Base-by-base conservation (phyloP, 768 basidiomycete genomes). In the Lyophyllum shimeji region DNA sequence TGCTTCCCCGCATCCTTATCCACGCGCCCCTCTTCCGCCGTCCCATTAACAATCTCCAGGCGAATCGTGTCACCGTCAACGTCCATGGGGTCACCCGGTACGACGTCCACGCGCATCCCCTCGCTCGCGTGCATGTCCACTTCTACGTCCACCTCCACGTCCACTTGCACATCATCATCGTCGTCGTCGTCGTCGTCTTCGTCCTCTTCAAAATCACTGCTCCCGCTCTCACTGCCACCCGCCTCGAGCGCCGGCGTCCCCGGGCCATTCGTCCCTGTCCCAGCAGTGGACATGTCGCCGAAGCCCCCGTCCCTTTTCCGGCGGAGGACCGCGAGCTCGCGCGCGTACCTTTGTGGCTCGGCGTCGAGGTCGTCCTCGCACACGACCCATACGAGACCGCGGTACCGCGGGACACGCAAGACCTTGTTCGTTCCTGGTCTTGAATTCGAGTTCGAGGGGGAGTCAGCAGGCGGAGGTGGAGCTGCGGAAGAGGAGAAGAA, bases 301-400 rank as follows among this genome's bases (percentile, higher is more conserved):
- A 44, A 55, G 1, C 37, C 46, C 6, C 46, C 51, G 27, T 52
- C 44, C 1, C 65, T 64, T 53, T 70, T 71, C 45, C 75, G 65
- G 44, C 69, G 60, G 37, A 76, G 60, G 37, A 77, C 58, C 17
- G 65, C 61, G 6, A 77, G 66, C 5, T 55, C 55, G 20, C 55
- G 49, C 3, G 46, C 52, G 42, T 64, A 66, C 15, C 47, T 44
- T 11, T 46, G 18, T 7, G 55, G 50, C n/a, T 66, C 70, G 21
- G 63, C 60, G 42, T 74, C 71, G 3, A 82, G 61, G 67, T 90
- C 89, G 46, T 89, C 90, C 63, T 90, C 89, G 60, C 82, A 84
- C 42, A 89, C 79, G 63, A 91, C 91, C 85, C 89, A 92, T n/a
- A 90, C 74, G 53, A 93, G 82, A 0, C 91, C 91, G n/a, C 91